Base-by-base conservation (phyloP, 306 rosid species). In the Pyrus betulifolia region DNA sequence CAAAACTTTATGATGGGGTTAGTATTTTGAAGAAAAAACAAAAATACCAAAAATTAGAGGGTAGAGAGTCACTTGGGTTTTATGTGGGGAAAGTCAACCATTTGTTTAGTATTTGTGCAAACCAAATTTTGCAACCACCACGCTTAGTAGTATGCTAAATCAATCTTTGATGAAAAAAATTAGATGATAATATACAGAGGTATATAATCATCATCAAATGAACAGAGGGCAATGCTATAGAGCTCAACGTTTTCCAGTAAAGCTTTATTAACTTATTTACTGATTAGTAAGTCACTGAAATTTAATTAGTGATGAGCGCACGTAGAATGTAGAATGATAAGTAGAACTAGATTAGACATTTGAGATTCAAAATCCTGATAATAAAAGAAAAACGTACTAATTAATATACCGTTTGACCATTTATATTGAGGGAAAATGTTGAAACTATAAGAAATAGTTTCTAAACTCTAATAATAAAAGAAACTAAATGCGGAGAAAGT, bases 71-170 rank as follows among this genome's bases (percentile, higher is more conserved):
- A 15, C 58, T 73, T 3, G n/a, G 21, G 60, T 5, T 17, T 59
- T 4, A 3, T 44, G 13, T 19, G 40, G 18, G 11, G 23, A 45
- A 74, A 62, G 78, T 28, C 78, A 62, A 62, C 44, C 46, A 45
- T 62, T 74, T 74, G 31, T 74, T 74, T 74, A 74, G 15, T 74
- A 60, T 74, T 74, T 67, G 18, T 22, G 22, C 45, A 25, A 42
- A 44, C 45, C 58, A 17, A 59, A 73, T 5, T 35, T 49, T 40
- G 54, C 13, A 73, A 59, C 57, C 22, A 72, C 45, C 67, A 22
- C 8, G 6, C 13, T 4, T n/a, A 19, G 3, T 35, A 35, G 1
- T 54, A 22, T 54, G 35, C 11, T 38, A 55, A 4, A 27, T 42
- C 44, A 12, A 60, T 44, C 25, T 17, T 58, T 72, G 54, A 57